A percentile compares a stretch with the other conserved stretches of the same genome.
Evolutionary conservation across 805 yeast species (phyloP).

Genomic region (Jamesozyma lodderae): DNA sequence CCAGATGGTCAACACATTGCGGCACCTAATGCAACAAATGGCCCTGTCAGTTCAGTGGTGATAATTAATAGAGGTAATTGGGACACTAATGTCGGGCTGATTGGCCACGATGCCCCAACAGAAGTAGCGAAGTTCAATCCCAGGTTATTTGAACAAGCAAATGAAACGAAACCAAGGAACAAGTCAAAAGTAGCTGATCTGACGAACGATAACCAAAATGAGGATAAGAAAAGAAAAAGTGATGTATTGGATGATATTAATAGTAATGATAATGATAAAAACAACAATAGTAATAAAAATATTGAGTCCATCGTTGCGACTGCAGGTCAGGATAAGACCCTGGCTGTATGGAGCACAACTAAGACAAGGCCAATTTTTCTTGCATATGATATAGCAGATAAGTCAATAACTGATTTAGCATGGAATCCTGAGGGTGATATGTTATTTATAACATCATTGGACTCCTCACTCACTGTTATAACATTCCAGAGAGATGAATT

Average conservation of each 20-base stretch:
- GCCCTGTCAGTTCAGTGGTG: conserved; percentile 68
- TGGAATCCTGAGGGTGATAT: conserved; percentile 80
- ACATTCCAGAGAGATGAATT: conserved; percentile 55
- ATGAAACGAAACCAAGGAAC: neutral
- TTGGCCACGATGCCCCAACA: conserved; percentile 81
- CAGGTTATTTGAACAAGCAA: conserved; percentile 39
- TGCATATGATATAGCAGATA: conserved; percentile 63
- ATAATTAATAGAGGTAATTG: conserved; percentile 70
- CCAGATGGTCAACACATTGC: conserved; percentile 86
- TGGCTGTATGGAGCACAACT: conserved; percentile 82
- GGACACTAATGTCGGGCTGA: conserved; percentile 64
- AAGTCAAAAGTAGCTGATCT: neutral
- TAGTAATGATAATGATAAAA: no score
- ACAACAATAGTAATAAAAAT: no score
- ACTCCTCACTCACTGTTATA: conserved; percentile 68
- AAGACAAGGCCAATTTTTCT: conserved; percentile 70
- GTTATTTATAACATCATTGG: conserved; percentile 71
- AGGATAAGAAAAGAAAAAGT: conserved; percentile 10
- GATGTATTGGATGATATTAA: conserved; percentile 2
- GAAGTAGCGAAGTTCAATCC: conserved; percentile 76
- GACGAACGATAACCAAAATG: conserved; percentile 5
- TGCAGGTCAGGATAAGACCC: conserved; percentile 86
- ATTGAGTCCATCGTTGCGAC: conserved; percentile 77
- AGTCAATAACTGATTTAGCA: conserved; percentile 77
- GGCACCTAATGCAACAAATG: conserved; percentile 78